Evolutionary conservation across 2,329 filamentous ascomycete species (phyloP), one percentile per base, ranked within the genome.

Genomic region (Trichoderma sp.): DNA sequence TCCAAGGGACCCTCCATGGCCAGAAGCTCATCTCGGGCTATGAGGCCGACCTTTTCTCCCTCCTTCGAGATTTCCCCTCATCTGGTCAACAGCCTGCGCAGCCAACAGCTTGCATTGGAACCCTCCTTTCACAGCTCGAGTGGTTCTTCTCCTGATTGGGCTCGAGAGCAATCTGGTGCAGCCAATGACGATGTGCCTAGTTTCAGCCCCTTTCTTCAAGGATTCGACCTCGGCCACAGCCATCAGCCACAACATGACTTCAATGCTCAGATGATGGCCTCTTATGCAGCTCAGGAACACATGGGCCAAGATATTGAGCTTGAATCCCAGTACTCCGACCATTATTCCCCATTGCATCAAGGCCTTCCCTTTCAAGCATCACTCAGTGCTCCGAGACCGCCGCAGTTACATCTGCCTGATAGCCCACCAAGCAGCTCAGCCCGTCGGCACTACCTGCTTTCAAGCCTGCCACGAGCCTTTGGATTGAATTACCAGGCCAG

Each of bases 71-170:
- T 26, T 39, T 3, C 41, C 24, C 43, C 15, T 28, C 24, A 26
- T 41, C 17, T 26, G 28, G 19, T 34, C 19, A 39, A 15, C 26
- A 39, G 24, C 34, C 50, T 19, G n/a, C 39, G 52, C 41, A 55
- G 15, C 28, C 28, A 41, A 19, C 60, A 62, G 24, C 19, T 21
- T 15, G 52, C 41, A 21, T 28, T 50, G 1, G 28, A 21, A 9
- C 45, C 28, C 48, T 55, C 50, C 15, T 55, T 51, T 45, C 19
- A n/a, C 39, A 34, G 41, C 60, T 28, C 5, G 24, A 14, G 26
- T 30, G 48, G 19, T 10, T 47, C 60, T 39, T 26, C 19, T 62
- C 14, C 58, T 62, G 58, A 62, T 62, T 62, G 58, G 58, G 7
- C n/a, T 62, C 58, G 10, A 39, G 34, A 45, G 15, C 48, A 52